Conservation (phyloP, 352 stramenopile genomes). For the Pythium rishiriense region DNA sequence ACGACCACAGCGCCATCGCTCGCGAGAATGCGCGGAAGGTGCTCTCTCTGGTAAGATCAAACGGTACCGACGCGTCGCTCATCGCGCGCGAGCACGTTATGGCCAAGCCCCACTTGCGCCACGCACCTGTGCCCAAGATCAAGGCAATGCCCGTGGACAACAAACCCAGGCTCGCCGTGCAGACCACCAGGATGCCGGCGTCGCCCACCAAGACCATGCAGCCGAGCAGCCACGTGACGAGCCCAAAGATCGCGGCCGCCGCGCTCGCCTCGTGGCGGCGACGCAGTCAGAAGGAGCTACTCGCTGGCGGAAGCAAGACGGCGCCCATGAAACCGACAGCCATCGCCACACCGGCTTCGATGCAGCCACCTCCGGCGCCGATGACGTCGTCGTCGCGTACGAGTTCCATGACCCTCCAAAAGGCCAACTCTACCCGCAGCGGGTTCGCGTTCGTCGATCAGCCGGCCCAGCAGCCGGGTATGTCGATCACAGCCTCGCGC, state of each 20-base stretch:
- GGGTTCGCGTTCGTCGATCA: slow-evolving; percentile 22
- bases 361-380: slow-evolving; percentile 7
- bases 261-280: slow-evolving; percentile 27
- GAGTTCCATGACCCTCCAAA: slow-evolving; percentile 10
- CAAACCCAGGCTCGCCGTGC: slow-evolving; percentile 11
- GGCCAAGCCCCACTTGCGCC: slow-evolving; percentile 33
- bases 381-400: neutral
- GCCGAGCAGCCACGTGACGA: slow-evolving; percentile 12
- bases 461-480: slow-evolving; percentile 9
- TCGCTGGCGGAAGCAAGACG: neutral
- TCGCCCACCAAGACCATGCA: slow-evolving; percentile 1
- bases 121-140: slow-evolving; percentile 15
- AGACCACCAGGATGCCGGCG: neutral
- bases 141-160: neutral
- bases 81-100: slow-evolving; percentile 33
- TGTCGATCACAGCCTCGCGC: slow-evolving; percentile 21
- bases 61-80: slow-evolving; percentile 39
- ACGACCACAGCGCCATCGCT: slow-evolving; percentile 42
- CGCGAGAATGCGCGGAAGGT: slow-evolving; percentile 56
- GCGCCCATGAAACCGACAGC: neutral
- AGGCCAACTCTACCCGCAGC: slow-evolving; percentile 18
- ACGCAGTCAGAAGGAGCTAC: slow-evolving; percentile 27
- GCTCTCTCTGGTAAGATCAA: slow-evolving; percentile 55
- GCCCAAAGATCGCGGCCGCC: slow-evolving; percentile 26
- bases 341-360: too few species aligned